Evolutionary conservation across 2,329 filamentous ascomycete species (phyloP).

Genomic region (Penicillium psychrosexuale): DNA sequence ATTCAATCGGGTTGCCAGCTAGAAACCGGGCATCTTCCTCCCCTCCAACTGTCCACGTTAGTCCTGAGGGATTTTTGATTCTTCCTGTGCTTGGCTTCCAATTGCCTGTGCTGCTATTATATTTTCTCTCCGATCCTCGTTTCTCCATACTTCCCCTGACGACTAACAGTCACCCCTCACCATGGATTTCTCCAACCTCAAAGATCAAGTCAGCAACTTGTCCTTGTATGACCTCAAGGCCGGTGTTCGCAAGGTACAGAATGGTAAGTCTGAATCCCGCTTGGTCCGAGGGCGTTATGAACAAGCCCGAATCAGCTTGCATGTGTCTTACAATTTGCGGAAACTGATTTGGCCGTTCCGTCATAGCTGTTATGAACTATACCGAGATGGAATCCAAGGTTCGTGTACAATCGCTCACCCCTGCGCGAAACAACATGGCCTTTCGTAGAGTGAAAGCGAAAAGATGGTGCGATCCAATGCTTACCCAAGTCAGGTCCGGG

Average conservation of each 20-base stretch:
- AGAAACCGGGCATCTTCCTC: conserved; percentile 20
- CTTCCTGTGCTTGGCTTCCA: conserved; percentile 10
- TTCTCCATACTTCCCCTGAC: conserved; percentile 4
- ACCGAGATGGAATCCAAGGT: conserved; percentile 83
- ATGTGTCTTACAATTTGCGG: conserved; percentile 4
- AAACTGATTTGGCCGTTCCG: conserved; percentile 20
- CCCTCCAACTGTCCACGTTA: conserved; percentile 14
- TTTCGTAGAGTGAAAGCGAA: neutral
- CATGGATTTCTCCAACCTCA: conserved; percentile 85
- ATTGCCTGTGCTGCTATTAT: conserved; percentile 10
- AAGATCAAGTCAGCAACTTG: conserved; percentile 85
- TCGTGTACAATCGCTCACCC: conserved; percentile 22
- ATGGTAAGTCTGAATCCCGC: conserved; percentile 64
- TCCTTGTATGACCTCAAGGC: conserved; percentile 94
- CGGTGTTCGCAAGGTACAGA: conserved; percentile 90
- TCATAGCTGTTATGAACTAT: conserved; percentile 90
- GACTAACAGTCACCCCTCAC: conserved; percentile 27
- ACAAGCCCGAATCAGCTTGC: conserved; percentile 1
- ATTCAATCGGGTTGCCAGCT: conserved; percentile 27
- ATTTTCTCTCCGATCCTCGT: neutral
- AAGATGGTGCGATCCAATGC: conserved; percentile 2
- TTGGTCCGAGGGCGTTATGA: neutral
- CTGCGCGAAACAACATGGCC: conserved; percentile 2
- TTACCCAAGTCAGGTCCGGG: conserved; percentile 66
- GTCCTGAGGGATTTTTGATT: conserved; percentile 16